Conservation (phyloP, 768 basidiomycete genomes). For the Rhodosporidiobolus odoratus region DNA sequence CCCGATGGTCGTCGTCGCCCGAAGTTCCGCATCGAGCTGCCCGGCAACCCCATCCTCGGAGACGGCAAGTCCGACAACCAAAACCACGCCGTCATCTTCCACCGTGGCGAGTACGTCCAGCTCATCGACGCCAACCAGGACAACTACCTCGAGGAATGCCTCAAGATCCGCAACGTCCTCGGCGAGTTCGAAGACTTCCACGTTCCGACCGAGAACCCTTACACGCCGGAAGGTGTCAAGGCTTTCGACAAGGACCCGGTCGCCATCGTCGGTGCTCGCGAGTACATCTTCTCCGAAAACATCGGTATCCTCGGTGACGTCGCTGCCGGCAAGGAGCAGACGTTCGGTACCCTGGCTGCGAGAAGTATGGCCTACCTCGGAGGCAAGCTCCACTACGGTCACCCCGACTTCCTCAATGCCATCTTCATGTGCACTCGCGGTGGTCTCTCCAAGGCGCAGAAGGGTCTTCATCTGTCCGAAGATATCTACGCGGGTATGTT, state of each 20-base stretch:
- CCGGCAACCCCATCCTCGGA: constrained; percentile 97
- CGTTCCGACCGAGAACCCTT: constrained; percentile 80
- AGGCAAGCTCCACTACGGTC: constrained; percentile 97
- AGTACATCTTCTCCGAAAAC: constrained; percentile 99
- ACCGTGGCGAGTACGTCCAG: constrained; percentile 97
- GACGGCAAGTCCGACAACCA: constrained; percentile 99
- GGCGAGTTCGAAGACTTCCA: constrained; percentile 93
- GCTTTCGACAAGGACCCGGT: constrained; percentile 86
- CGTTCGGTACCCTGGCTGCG: constrained; percentile 95
- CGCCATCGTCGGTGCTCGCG: constrained; percentile 95
- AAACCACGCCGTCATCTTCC: constrained; percentile 99
- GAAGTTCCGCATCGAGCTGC: constrained; percentile 97
- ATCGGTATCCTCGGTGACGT: constrained; percentile 98
- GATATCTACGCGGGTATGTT: constrained; percentile 99
- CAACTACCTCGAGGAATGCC: constrained; percentile 98
- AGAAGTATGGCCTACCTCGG: constrained; percentile 95
- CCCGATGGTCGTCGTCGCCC: constrained; percentile 82
- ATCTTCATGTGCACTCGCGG: constrained; percentile 98
- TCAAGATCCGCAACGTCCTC: constrained; percentile 98
- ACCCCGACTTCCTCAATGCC: constrained; percentile 97
- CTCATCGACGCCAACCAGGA: constrained; percentile 99
- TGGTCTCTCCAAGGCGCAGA: constrained; percentile 97
- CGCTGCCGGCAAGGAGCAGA: constrained; percentile 98
- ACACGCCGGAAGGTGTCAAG: constrained; percentile 51
- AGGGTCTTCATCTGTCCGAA: constrained; percentile 97